Conservation (phyloP, 78 protist species). For the Guillardia theta region DNA sequence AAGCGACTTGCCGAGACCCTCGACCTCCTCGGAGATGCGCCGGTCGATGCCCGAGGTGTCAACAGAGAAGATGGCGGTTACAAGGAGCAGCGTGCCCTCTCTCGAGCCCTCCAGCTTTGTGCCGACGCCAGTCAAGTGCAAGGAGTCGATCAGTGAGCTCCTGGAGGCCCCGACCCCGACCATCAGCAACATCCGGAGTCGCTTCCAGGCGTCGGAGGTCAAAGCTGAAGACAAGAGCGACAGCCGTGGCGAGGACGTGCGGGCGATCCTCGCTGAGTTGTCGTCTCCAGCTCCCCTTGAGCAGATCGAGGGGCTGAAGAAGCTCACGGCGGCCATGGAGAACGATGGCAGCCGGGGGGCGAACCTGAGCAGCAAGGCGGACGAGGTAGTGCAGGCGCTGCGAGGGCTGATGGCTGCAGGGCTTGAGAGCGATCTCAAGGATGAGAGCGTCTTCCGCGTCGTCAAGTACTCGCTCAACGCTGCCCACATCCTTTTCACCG, state of each 20-base stretch:
- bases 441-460: neutral
- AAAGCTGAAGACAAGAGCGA: neutral
- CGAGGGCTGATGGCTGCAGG: neutral
- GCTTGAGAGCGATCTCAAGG: neutral
- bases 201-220: neutral
- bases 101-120: neutral
- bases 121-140: neutral
- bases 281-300: neutral
- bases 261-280: neutral
- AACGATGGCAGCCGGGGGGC: neutral
- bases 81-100: neutral
- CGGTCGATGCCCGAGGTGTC: neutral
- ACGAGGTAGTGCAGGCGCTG: neutral
- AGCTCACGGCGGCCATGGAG: neutral
- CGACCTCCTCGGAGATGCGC: neutral
- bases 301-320: neutral
- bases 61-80: neutral
- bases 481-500: neutral
- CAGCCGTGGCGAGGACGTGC: neutral
- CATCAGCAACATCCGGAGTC: conserved; percentile 12
- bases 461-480: neutral
- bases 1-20: neutral
- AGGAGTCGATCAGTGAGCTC: neutral
- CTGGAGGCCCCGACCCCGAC: conserved; percentile 30
- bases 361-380: neutral